A percentile compares a stretch with the other conserved stretches of the same genome.
phyloP scores from a whole-genome alignment of 129 eudicot species.

The Sambucus nigra region DNA sequence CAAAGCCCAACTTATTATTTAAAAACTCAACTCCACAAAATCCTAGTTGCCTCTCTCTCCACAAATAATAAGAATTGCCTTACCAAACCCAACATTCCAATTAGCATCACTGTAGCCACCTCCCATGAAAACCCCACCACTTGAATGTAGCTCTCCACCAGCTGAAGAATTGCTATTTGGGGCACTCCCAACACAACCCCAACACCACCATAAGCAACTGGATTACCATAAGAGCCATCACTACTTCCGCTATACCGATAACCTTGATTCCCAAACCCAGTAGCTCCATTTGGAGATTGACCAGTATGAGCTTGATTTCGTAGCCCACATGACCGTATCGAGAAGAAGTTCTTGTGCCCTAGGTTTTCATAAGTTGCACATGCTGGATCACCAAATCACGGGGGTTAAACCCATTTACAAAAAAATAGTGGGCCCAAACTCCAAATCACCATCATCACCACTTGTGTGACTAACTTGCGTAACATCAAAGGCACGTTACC shows the following conservation, averaged over 20 bases:
- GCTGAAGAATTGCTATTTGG: conserved; percentile 38
- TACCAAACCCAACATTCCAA: conserved; percentile 52
- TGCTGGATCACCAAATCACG: conserved; percentile 48
- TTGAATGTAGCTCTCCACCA: conserved; percentile 46
- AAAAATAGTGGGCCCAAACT: too few species aligned
- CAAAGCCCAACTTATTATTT: too few species aligned
- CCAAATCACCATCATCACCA: too few species aligned
- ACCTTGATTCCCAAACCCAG: conserved; percentile 79
- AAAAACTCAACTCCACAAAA: too few species aligned
- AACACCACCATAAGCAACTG: conserved; percentile 63
- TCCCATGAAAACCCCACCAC: conserved; percentile 62
- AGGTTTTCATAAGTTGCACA: conserved; percentile 49
- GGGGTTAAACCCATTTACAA: too few species aligned
- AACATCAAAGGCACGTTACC: too few species aligned
- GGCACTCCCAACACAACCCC: conserved; percentile 57
- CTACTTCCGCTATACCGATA: conserved; percentile 78
- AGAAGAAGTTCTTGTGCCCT: conserved; percentile 53
- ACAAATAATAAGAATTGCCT: too few species aligned
- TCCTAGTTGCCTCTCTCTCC: too few species aligned
- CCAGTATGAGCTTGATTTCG: conserved; percentile 46
- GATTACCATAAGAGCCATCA: conserved; percentile 69
- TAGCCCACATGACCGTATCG: conserved; percentile 62
- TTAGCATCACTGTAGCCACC: conserved; percentile 71
- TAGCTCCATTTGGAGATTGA: conserved; percentile 71
- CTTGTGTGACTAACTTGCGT: too few species aligned